phyloP scores from a whole-genome alignment of 352 stramenopile species.

The Phytopythium mirpurense region DNA sequence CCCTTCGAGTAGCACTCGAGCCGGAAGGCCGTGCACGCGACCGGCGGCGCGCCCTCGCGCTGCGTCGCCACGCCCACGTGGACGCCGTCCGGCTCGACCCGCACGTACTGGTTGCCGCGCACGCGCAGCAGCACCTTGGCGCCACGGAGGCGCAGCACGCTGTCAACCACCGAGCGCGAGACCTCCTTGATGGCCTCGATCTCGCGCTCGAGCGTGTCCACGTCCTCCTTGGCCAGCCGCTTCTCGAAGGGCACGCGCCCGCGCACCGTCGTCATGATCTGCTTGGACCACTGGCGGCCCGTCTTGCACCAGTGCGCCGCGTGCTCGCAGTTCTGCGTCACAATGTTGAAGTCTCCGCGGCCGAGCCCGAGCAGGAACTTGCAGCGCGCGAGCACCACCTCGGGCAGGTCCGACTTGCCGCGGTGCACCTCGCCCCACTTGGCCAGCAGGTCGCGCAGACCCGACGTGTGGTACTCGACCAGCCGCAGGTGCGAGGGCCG shows the following conservation, averaged over 20 bases:
- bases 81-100: slow-evolving; percentile 32
- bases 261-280: slow-evolving; percentile 41
- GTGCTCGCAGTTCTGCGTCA: slow-evolving; percentile 78
- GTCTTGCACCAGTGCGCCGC: slow-evolving; percentile 81
- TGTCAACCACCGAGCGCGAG: slow-evolving; percentile 53
- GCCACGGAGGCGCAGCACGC: slow-evolving; percentile 49
- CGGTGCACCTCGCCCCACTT: slow-evolving; percentile 74
- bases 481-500: slow-evolving; percentile 39
- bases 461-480: slow-evolving; percentile 73
- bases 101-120: slow-evolving; percentile 48
- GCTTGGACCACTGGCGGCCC: slow-evolving; percentile 72
- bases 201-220: slow-evolving; percentile 52
- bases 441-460: slow-evolving; percentile 52
- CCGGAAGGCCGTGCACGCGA: slow-evolving; percentile 43
- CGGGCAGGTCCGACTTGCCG: slow-evolving; percentile 59
- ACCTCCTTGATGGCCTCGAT: slow-evolving; percentile 61
- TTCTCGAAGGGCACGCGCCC: slow-evolving; percentile 65
- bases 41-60: slow-evolving; percentile 25
- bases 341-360: slow-evolving; percentile 75
- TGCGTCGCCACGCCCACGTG: slow-evolving; percentile 42
- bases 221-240: slow-evolving; percentile 48
- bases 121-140: slow-evolving; percentile 54
- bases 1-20: slow-evolving; percentile 64
- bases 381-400: slow-evolving; percentile 69
- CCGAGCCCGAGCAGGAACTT: slow-evolving; percentile 67